Percentiles rank a stretch among this genome's conserved stretches.
Evolutionary conservation across 148 eudicot species (phyloP).

Genomic region (Persicaria tinctoria): DNA sequence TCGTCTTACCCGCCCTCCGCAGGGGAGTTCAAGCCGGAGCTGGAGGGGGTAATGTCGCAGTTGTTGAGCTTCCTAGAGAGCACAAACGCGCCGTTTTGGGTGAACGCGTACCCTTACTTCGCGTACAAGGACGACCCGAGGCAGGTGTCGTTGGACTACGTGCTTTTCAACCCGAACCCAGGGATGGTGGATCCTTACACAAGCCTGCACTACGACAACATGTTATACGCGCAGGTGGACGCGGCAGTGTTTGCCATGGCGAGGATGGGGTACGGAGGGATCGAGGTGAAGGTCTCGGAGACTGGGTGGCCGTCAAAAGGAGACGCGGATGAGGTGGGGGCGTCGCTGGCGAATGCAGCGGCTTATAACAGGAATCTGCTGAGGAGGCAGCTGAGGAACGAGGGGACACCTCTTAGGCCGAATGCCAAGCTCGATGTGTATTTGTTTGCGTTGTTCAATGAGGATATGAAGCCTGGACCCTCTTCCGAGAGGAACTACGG

Average conservation of each 20-base stretch:
- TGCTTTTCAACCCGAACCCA: slow-evolving; percentile 38
- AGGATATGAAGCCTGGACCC: slow-evolving; percentile 82
- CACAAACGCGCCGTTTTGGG: slow-evolving; percentile 68
- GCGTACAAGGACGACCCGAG: slow-evolving; percentile 60
- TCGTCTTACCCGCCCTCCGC: slow-evolving; percentile 70
- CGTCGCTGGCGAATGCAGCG: slow-evolving; percentile 54
- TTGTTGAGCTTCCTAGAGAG: slow-evolving; percentile 38
- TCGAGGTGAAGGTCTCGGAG: slow-evolving; percentile 73
- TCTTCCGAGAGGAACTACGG: slow-evolving; percentile 77
- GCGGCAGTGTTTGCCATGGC: slow-evolving; percentile 54
- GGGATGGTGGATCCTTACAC: slow-evolving; percentile 71
- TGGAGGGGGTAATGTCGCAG: slow-evolving; percentile 39
- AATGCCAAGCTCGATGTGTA: slow-evolving; percentile 48
- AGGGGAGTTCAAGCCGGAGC: slow-evolving; percentile 45
- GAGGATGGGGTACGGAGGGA: slow-evolving; percentile 43
- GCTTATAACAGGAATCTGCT: slow-evolving; percentile 52
- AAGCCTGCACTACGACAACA: slow-evolving; percentile 63
- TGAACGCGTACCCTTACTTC: slow-evolving; percentile 82
- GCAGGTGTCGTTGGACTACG: slow-evolving; percentile 50
- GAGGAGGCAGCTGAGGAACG: slow-evolving; percentile 43
- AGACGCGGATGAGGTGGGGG: slow-evolving; percentile 55
- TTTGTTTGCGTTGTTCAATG: slow-evolving; percentile 73
- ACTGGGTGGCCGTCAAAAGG: slow-evolving; percentile 92
- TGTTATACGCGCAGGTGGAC: slow-evolving; percentile 83
- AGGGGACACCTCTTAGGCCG: slow-evolving; percentile 78